phyloP scores from a whole-genome alignment of 805 yeast species.

The Pichia phayaonensis region DNA sequence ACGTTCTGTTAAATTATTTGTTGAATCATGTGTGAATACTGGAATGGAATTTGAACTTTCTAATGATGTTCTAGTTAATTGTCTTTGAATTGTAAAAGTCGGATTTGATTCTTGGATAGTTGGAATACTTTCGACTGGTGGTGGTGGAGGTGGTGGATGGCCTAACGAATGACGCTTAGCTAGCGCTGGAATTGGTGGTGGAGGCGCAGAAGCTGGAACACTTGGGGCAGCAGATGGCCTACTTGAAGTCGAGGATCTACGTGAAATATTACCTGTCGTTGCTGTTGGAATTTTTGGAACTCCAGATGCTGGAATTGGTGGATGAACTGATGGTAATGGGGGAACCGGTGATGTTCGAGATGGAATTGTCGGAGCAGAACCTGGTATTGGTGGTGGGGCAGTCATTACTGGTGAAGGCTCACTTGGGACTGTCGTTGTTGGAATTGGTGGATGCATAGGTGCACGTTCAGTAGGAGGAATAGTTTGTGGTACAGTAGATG shows the following conservation, averaged over 20 bases:
- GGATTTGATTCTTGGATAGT: not conserved
- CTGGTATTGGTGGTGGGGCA: slow-evolving; percentile 17
- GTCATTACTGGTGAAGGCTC: not conserved
- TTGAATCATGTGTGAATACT: not conserved
- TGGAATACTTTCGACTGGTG: slow-evolving; percentile 4
- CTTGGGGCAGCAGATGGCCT: not conserved
- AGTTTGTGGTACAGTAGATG: slow-evolving; percentile 15
- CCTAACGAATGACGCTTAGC: not conserved
- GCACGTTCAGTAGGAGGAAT: slow-evolving; percentile 6
- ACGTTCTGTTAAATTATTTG: slow-evolving; percentile 15
- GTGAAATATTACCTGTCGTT: not conserved
- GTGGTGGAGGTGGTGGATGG: slow-evolving; percentile 18
- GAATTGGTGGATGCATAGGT: slow-evolving; percentile 9
- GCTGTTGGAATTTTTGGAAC: not conserved
- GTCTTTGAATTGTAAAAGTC: not conserved
- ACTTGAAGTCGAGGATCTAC: not conserved
- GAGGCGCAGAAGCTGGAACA: not conserved
- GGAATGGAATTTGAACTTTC: not conserved
- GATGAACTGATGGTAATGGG: not conserved
- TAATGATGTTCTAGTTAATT: slow-evolving; percentile 5
- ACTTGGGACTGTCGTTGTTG: slow-evolving; percentile 1
- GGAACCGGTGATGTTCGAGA: slow-evolving; percentile 5
- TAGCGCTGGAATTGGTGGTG: slow-evolving; percentile 4
- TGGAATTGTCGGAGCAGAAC: slow-evolving; percentile 17
- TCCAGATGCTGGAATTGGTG: not conserved